Conservation (phyloP, 768 basidiomycete genomes). For the Tulasnella sp. region DNA sequence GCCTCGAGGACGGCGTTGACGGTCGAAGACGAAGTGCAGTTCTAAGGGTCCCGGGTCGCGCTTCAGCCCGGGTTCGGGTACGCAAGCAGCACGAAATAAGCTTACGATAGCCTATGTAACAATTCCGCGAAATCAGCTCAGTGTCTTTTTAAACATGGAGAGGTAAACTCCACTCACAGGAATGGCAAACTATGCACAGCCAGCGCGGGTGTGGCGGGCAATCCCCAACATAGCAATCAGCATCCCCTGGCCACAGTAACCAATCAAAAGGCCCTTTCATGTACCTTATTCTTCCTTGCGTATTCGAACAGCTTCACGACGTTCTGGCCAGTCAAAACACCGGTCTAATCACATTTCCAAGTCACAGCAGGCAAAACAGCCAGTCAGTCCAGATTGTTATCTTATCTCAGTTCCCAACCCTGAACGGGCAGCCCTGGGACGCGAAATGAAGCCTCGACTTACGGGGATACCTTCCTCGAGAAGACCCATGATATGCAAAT, state of each 20-base stretch:
- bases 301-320: slow-evolving; percentile 94
- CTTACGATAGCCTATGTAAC: slow-evolving; percentile 38
- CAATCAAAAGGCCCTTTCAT: slow-evolving; percentile 30
- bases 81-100: slow-evolving; percentile 33
- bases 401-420: slow-evolving; percentile 5
- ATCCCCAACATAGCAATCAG: not conserved
- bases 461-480: slow-evolving; percentile 5
- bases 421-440: not conserved
- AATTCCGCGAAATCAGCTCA: not conserved
- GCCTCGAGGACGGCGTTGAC: slow-evolving; percentile 95
- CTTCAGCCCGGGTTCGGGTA: slow-evolving; percentile 21
- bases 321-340: slow-evolving; percentile 92
- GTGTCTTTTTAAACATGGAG: not conserved
- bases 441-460: not conserved
- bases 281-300: slow-evolving; percentile 80
- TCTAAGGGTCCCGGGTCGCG: slow-evolving; percentile 46
- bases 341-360: slow-evolving; percentile 54
- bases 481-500: slow-evolving; percentile 2
- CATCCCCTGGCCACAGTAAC: not conserved
- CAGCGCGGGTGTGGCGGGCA: slow-evolving; percentile 26
- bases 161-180: slow-evolving; percentile 34
- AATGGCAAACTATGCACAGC: slow-evolving; percentile 43
- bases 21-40: slow-evolving; percentile 93
- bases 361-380: not conserved
- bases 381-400: slow-evolving; percentile 21